A percentile compares a stretch with the other conserved stretches of the same genome.
phyloP scores from a whole-genome alignment of 148 eudicot genomes.

The Rhododendron ovatum region DNA sequence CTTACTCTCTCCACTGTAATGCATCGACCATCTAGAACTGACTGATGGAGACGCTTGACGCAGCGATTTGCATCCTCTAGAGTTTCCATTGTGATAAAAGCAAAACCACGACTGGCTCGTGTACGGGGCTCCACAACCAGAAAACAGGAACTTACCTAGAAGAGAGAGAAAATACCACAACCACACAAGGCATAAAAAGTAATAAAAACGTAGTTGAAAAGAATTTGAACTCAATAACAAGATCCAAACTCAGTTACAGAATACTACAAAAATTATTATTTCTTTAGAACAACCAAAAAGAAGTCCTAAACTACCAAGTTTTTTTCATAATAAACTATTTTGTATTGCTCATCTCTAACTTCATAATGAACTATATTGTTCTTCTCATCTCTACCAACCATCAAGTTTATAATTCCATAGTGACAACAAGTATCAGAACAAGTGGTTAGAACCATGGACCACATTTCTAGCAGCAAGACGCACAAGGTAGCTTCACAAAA shows the following conservation, averaged over 20 bases:
- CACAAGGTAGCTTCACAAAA: neutral
- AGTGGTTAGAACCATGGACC: neutral
- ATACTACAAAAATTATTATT: neutral
- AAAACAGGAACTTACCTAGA: constrained; percentile 57
- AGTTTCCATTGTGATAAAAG: constrained; percentile 76
- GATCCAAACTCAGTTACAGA: neutral
- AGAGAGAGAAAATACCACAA: neutral
- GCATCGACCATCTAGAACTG: constrained; percentile 88
- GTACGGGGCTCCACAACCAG: constrained; percentile 95
- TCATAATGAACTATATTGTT: neutral
- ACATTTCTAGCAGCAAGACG: neutral
- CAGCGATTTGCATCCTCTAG: constrained; percentile 84
- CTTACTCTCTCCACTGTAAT: constrained; percentile 96
- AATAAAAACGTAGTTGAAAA: neutral
- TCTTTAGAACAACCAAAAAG: neutral
- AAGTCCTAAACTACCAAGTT: neutral
- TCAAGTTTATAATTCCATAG: neutral
- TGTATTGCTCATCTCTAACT: neutral
- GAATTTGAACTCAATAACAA: neutral
- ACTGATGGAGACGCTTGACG: constrained; percentile 75
- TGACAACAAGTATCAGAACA: neutral
- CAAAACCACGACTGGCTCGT: constrained; percentile 87
- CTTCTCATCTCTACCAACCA: neutral
- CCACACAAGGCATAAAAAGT: neutral
- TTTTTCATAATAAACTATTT: neutral